Evolutionary conservation across 306 rosid species (phyloP).

Genomic region (Psophocarpus tetragonolobus): DNA sequence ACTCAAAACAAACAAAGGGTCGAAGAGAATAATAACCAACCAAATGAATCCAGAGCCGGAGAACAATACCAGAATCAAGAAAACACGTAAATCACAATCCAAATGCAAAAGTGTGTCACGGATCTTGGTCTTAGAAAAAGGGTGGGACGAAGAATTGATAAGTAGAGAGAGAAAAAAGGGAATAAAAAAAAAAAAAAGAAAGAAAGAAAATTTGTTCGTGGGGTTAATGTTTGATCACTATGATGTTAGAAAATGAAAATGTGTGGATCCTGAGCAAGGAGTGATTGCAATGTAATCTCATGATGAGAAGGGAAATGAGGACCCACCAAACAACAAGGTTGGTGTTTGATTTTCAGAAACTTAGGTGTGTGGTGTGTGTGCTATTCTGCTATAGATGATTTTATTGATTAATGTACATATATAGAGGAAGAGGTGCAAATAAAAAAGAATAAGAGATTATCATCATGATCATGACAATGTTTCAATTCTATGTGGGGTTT

Average conservation of each 20-base stretch:
- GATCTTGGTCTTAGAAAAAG: not conserved
- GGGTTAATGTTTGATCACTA: not conserved
- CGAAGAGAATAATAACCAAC: not conserved
- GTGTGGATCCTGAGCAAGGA: not conserved
- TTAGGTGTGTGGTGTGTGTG: no score
- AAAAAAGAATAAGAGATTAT: no score
- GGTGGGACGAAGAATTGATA: not conserved
- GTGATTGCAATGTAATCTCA: not conserved
- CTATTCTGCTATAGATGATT: no score
- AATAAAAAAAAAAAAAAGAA: not conserved
- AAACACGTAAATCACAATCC: not conserved
- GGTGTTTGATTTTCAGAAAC: no score
- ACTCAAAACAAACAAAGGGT: conserved; percentile 11
- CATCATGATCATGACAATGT: no score
- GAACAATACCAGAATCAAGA: not conserved
- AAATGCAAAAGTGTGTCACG: not conserved
- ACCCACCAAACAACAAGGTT: not conserved
- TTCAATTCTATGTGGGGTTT: no score
- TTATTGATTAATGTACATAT: no score
- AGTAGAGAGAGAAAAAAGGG: not conserved
- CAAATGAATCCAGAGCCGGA: not conserved
- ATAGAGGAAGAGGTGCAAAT: no score
- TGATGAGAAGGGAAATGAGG: not conserved
- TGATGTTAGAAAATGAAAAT: no score
- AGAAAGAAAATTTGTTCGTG: not conserved